These are phyloP conservation scores for Salix viminalis DNA, from an alignment of 345 rosid genomes.

Conservation along the genomic window DNA sequence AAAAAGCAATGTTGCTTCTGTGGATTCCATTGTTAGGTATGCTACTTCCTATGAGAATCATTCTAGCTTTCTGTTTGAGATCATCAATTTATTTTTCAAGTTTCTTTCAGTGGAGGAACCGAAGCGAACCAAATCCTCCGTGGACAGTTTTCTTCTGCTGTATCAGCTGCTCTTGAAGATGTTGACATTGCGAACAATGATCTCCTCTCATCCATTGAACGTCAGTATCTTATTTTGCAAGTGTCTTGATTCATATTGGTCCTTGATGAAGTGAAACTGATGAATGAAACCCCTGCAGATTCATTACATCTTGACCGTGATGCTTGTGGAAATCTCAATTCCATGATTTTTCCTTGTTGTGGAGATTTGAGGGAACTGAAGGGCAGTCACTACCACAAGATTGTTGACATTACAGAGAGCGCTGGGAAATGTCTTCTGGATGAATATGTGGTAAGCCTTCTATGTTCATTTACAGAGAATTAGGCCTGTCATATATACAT, in stretches of 20 bases:
- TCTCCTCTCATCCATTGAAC: slow-evolving; percentile 64
- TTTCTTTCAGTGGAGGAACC: slow-evolving; percentile 56
- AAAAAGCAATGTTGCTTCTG: slow-evolving; percentile 74
- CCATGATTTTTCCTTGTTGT: slow-evolving; percentile 79
- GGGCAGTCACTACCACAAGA: slow-evolving; percentile 80
- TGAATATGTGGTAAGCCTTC: slow-evolving; percentile 65
- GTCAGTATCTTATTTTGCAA: slow-evolving; percentile 46
- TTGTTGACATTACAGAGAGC: slow-evolving; percentile 69
- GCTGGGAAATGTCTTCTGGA: slow-evolving; percentile 87
- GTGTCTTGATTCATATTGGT: not conserved
- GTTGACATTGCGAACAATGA: slow-evolving; percentile 55
- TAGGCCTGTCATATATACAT: not conserved
- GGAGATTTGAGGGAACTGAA: slow-evolving; percentile 76
- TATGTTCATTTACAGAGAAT: not conserved
- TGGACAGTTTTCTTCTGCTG: slow-evolving; percentile 63
- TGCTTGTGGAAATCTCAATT: slow-evolving; percentile 73
- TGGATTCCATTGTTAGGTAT: slow-evolving; percentile 82
- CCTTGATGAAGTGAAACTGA: not conserved
- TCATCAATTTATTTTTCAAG: slow-evolving; percentile 1
- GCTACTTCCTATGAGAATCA: slow-evolving; percentile 11
- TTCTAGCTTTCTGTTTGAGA: slow-evolving; percentile 1
- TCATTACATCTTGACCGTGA: slow-evolving; percentile 84
- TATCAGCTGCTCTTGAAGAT: slow-evolving; percentile 62
- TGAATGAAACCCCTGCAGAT: slow-evolving; percentile 41
- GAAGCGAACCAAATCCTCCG: slow-evolving; percentile 66